Conservation (phyloP, 202 grass and related monocot species). For the Bolboschoenoplectus hybrid region DNA sequence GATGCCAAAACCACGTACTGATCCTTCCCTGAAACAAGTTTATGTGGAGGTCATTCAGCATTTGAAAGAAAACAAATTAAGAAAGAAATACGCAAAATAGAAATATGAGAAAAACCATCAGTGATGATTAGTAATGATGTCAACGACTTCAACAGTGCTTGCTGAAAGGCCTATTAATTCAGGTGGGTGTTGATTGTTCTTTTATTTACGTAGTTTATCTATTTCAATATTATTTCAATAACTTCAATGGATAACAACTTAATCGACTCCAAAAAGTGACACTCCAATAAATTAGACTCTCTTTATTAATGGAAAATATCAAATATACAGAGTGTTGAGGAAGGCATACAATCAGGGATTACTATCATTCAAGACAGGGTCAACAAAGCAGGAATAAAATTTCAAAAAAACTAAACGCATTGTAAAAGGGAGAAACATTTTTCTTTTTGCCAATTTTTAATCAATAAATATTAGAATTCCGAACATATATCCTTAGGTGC, state of each 20-base stretch:
- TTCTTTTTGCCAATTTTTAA: background rate
- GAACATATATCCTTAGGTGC: background rate
- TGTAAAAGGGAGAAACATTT: conserved; percentile 3
- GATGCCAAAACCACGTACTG: conserved; percentile 65
- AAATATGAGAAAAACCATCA: background rate
- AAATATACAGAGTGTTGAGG: background rate
- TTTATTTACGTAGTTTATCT: too few relatives aligned
- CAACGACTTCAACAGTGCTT: too few relatives aligned
- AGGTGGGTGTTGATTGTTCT: too few relatives aligned
- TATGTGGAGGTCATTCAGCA: background rate
- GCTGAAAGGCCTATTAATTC: too few relatives aligned
- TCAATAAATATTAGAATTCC: background rate
- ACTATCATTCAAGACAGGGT: background rate
- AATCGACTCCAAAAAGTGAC: too few relatives aligned
- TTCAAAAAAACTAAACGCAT: conserved; percentile 2
- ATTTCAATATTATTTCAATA: too few relatives aligned
- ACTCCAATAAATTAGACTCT: background rate
- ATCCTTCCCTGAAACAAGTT: conserved; percentile 65
- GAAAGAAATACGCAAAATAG: conserved; percentile 11
- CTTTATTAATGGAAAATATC: background rate
- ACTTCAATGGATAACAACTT: background rate
- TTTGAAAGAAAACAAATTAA: background rate
- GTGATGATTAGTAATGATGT: background rate
- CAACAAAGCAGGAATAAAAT: conserved; percentile 28
- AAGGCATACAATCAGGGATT: background rate